Conservation (phyloP, 139 green algal genomes). For the Chlorella sorokiniana region DNA sequence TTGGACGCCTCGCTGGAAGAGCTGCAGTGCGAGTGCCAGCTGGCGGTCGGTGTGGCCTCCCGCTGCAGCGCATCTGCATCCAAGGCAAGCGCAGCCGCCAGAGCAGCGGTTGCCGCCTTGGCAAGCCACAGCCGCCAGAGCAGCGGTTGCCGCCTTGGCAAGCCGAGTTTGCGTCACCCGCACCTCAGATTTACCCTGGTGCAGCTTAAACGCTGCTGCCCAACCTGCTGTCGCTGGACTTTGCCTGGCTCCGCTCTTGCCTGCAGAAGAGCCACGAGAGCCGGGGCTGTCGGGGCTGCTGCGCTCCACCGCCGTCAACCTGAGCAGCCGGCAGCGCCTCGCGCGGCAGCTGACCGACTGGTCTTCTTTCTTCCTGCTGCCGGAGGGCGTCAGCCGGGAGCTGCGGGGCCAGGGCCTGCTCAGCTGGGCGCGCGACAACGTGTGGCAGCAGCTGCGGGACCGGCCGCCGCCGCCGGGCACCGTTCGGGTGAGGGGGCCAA, state of each 20-base stretch:
- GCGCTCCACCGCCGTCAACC: not conserved
- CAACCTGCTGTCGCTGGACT: too few species aligned
- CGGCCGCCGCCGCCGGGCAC: not conserved
- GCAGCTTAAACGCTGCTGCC: not conserved
- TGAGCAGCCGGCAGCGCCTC: conserved; percentile 10
- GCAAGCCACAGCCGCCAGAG: too few species aligned
- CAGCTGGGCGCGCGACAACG: not conserved
- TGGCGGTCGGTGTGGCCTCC: not conserved
- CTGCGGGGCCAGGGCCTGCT: conserved; percentile 13
- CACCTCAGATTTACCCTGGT: too few species aligned
- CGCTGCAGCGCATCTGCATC: conserved; percentile 4
- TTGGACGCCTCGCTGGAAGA: not conserved
- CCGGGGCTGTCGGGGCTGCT: not conserved
- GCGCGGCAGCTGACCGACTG: conserved; percentile 4
- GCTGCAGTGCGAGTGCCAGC: not conserved
- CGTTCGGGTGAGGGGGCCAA: not conserved
- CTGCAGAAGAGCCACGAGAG: conserved; percentile 3
- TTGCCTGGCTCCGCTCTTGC: not conserved
- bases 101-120: too few species aligned
- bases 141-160: too few species aligned
- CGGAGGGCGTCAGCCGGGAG: conserved; percentile 14
- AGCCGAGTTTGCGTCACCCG: too few species aligned
- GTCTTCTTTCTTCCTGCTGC: conserved; percentile 15
- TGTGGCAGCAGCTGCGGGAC: conserved; percentile 7
- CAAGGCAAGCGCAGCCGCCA: too few species aligned